Evolutionary conservation across 2,329 filamentous ascomycete genomes (phyloP), one percentile per base, ranked within the genome.

Genomic region (Trichoderma harzianum): DNA sequence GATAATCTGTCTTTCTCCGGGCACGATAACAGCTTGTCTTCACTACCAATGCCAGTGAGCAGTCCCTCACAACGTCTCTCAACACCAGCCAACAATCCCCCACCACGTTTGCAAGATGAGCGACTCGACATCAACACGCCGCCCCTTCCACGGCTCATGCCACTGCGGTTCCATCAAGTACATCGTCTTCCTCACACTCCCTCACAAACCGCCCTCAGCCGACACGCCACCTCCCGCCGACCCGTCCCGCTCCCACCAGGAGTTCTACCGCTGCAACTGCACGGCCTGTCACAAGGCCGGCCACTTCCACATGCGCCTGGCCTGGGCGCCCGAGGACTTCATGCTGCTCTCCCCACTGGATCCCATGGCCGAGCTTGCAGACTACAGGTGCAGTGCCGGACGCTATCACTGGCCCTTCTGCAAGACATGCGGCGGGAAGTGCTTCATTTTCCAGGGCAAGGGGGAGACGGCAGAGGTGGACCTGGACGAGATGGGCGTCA

Each of bases 191-290:
- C 62, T 65, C n/a, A 65, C 62, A 11, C 62, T 65, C 62, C 62
- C 62, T 8, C 62, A 65, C 28, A 65, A 21, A 5, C 62, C 62
- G 10, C 62, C 39, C 58, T 39, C 58, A n/a, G 21, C 6, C 39
- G 61, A 14, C 26, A 64, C 36, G 39, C 14, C 39, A 11, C 39
- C 26, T 53, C 28, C 62, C n/a, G 8, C 62, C 43, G 62, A 53
- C n/a, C n/a, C 62, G 7, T 24, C 43, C 43, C 62, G 28, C 62
- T 51, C 28, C 43, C 43, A 65, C 28, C 62, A 65, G 43, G 62
- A 65, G 62, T 65, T 65, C 43, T 65, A 65, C 14, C 62, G 62
- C 62, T 65, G 62, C 62, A 65, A 65, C 62, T 65, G 62, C 62
- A 34, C 43, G 28, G 21, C 62, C 12, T 65, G 62, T 43, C 62